Base-by-base conservation (phyloP, 179 eudicot species). In the Pouteria campechiana region DNA sequence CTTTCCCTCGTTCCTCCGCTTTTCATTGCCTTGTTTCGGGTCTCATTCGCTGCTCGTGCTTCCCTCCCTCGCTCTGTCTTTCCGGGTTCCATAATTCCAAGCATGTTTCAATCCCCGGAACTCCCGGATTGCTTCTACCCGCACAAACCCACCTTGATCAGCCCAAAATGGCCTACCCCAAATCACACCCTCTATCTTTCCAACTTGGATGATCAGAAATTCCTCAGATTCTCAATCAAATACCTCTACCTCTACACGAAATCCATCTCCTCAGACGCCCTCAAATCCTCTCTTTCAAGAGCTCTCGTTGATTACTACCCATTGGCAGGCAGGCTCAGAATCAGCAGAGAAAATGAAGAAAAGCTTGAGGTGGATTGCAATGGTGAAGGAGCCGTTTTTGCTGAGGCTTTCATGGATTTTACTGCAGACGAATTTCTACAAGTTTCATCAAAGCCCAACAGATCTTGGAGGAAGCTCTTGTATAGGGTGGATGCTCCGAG, bases 381-480 rank as follows among this genome's bases (percentile, higher is more conserved):
- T 65, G 95, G 79, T 2, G 71, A 81, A 64, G 97, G 97, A 24
- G 97, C 83, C 32, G 52, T 85, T 21, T 89, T 89, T 50, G 83
- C 74, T 13, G 81, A 89, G 45, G 95, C 81, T 3, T 73, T 44
- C 50, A 51, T 81, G 69, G 90, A 79, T 52, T 57, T 62, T 10
- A 55, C 74, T 29, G 74, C 48, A 6, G 53, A 52, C 0, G 81
- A 89, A 44, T 69, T 85, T 41, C 24, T 85, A 35, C 57, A 55
- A 47, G 18, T 71, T 56, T 76, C 67, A 4, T 15, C 5, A 1
- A 73, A 72, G 51, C 97, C 97, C 25, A 70, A 79, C 42, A 63
- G 48, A 60, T 76, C 86, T 3, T 89, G 81, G 77, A 78, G 90
- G 48, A 89, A 89, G 55, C 74, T 89, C 9, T 32, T 81, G 41